Base-by-base conservation (phyloP, 2,329 filamentous ascomycete species). In the Diplodia mutila region DNA sequence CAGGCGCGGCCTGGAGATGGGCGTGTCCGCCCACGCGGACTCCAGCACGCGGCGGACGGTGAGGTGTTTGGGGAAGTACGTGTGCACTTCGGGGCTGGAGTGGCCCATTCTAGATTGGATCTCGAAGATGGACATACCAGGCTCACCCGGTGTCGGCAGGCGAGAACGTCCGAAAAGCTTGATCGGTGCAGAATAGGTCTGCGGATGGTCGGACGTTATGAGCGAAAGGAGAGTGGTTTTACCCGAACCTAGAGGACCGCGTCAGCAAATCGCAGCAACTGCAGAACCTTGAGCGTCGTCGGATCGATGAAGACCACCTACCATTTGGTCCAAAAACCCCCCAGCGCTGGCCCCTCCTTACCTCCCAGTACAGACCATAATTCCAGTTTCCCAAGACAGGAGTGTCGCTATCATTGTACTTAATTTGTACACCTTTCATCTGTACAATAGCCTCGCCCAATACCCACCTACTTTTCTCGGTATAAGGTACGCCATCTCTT, bases 221-320 rank as follows among this genome's bases (percentile, higher is more conserved):
- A 99, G 85, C 5, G 93, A 95, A 32, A 98, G 86, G 48, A 99
- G 85, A 0, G 95, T 99, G 0, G 95, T 99, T 82, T 99, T 99
- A 21, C 95, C 95, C 0, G 93, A 97, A 14, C 91, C 76, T 61
- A 14, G 34, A 57, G 14, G 25, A 49, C 2, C 2, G 23, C 4
- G 14, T 61, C 29, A 61, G 27, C 42, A 46, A n/a, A n/a, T n/a
- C n/a, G n/a, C n/a, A n/a, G n/a, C n/a, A n/a, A n/a, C n/a, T n/a
- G n/a, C n/a, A n/a, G n/a, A n/a, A n/a, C n/a, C n/a, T n/a, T n/a
- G n/a, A n/a, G n/a, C n/a, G n/a, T n/a, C n/a, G 39, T 18, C 21
- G 34, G 12, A n/a, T 23, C 14, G 1, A 16, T 16, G 18, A 29
- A 18, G 27, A n/a, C 8, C 4, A 27, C 61, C 3, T 72, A 76